Evolutionary conservation across 352 stramenopile species (phyloP).

Genomic region (Phytophthora sp.): DNA sequence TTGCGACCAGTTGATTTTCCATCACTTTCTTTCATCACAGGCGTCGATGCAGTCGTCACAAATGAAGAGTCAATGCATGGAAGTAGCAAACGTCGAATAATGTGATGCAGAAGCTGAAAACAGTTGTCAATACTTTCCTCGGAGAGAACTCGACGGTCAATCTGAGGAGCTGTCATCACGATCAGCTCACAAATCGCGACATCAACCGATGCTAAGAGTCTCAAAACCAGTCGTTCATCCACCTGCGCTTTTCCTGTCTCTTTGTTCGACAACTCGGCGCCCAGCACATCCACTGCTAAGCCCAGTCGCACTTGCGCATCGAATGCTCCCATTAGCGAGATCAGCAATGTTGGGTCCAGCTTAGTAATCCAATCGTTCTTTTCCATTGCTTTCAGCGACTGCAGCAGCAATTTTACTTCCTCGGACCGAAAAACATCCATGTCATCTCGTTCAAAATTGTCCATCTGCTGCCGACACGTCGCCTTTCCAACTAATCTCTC

Average conservation of each 20-base stretch:
- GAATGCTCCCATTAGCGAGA: constrained; percentile 58
- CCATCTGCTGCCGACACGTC: constrained; percentile 41
- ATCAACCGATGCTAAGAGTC: constrained; percentile 55
- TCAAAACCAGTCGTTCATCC: constrained; percentile 21
- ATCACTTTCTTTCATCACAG: constrained; percentile 18
- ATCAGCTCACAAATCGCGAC: constrained; percentile 75
- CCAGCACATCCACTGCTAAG: constrained; percentile 62
- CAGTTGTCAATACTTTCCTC: constrained; percentile 89
- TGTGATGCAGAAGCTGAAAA: constrained; percentile 65
- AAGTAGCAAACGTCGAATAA: constrained; percentile 62
- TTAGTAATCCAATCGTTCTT: constrained; percentile 69
- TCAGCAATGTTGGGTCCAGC: constrained; percentile 58
- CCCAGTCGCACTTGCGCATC: constrained; percentile 75
- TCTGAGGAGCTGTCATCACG: constrained; percentile 69
- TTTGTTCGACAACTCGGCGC: constrained; percentile 41
- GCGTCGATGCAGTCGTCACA: constrained; percentile 34
- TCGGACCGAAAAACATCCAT: constrained; percentile 52
- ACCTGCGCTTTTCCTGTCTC: constrained; percentile 10
- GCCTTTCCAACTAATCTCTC: constrained; percentile 46
- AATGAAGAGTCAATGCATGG: constrained; percentile 72
- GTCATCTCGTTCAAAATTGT: constrained; percentile 33
- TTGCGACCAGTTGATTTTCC: constrained; percentile 11
- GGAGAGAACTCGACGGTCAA: constrained; percentile 75
- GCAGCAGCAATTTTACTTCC: constrained; percentile 70
- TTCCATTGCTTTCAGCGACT: constrained; percentile 71